Base-by-base conservation (phyloP, 2,329 filamentous ascomycete species). In the Cercospora janseana region DNA sequence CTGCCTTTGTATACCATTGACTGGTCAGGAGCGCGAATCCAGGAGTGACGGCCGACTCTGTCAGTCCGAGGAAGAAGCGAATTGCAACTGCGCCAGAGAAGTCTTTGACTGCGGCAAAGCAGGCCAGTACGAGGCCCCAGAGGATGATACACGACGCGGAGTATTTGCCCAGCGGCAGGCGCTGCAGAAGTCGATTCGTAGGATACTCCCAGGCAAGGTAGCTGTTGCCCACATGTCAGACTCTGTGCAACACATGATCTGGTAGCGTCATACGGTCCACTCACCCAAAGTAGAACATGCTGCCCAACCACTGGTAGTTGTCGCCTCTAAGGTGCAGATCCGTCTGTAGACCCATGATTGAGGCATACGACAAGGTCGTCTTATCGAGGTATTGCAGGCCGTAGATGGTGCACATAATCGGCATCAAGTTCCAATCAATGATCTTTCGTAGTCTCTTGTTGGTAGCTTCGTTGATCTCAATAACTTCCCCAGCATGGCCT, bases 1-100 rank as follows among this genome's bases (percentile, higher is more conserved):
- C 85, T 46, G 75, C 74, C 64, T 82, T 82, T 1, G 85, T 87
- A 60, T 87, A 88, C 84, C 84, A 88, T 68, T 86, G 82, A 3
- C 75, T 79, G 1, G 83, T 87, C 58, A 88, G 76, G 1, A 88
- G 72, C 0, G 81, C 79, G 58, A 87, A 87, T 0, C 83, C 83
- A 0, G 85, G 85, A 0, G 82, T 85, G 1, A 87, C 82, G 0
- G 83, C 81, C 0, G 82, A 74, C 63, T 88, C 85, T 48, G 85
- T 85, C 0, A 85, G 73, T 21, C 85, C 85, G 0, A 87, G 74
- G 58, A 87, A 80, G 63, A 87, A 83, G 0, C 85, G 78, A 26
- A 87, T 77, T 1, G 80, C 81, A 16, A 86, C 75, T 0, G 82
- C 79, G 1, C 82, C 79, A 0, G 73, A 70, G 59, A 81, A 87